Evolutionary conservation across 352 stramenopile genomes (phyloP).

Genomic region (Aphanomyces cochlioides): DNA sequence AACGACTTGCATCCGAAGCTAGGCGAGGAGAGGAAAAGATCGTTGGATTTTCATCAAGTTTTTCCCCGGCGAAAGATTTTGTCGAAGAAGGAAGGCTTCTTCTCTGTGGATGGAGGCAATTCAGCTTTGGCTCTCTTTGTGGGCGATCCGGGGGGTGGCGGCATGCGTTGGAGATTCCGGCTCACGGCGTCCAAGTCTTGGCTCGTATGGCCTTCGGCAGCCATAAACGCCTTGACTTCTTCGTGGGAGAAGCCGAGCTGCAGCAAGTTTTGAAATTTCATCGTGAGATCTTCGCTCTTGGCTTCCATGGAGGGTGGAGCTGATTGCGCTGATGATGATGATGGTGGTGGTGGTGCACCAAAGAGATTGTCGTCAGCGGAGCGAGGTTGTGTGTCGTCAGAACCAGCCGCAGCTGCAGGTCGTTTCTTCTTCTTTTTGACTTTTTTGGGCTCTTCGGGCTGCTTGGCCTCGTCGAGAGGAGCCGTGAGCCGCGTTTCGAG

Average conservation of each 20-base stretch:
- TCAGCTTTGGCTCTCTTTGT: background rate
- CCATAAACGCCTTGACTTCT: constrained; percentile 29
- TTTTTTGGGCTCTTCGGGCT: constrained; percentile 7
- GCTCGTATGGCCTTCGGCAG: constrained; percentile 11
- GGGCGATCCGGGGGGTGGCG: constrained; percentile 2
- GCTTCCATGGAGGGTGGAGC: background rate
- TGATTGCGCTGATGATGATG: background rate
- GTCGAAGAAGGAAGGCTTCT: constrained; percentile 23
- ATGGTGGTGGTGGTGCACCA: background rate
- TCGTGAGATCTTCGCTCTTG: constrained; percentile 1
- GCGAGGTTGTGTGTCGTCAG: background rate
- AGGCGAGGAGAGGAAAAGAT: too few relatives aligned
- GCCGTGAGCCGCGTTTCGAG: constrained; percentile 28
- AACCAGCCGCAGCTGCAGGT: background rate
- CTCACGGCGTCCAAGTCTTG: constrained; percentile 12
- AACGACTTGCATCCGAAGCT: too few relatives aligned
- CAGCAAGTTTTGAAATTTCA: constrained; percentile 27
- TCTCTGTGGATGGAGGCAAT: background rate
- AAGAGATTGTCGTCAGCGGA: background rate
- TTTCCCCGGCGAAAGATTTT: background rate
- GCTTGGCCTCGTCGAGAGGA: constrained; percentile 26
- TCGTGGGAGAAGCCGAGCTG: constrained; percentile 23
- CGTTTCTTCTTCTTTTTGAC: constrained; percentile 18
- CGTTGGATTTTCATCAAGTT: too few relatives aligned
- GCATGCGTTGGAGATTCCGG: background rate